Evolutionary conservation across 2,329 filamentous ascomycete species (phyloP), one percentile per base, ranked within the genome.

Genomic region (Ophiostoma tasmaniense): DNA sequence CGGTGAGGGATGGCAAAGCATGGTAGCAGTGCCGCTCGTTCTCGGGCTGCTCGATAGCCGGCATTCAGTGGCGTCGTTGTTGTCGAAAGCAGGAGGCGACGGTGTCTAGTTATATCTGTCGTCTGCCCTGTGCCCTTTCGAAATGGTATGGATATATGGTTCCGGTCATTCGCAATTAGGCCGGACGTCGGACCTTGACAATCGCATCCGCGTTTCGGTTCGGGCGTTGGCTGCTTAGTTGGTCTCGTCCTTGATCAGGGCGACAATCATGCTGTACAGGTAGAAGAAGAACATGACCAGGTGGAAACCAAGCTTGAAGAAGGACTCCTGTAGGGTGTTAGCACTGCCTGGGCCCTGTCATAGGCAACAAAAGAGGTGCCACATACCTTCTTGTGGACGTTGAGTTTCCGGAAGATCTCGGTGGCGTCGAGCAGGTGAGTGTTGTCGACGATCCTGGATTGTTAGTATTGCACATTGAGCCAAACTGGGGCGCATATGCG

Each of bases 251-350:
- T 90, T 89, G 84, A 99, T 99, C 72, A 99, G 86, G 74, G 95
- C 94, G 73, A 97, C 94, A 75, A 95, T 95, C 91, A 95, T 96
- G 89, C 91, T 96, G 87, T 97, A 97, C 69, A 99, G 90, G 83
- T 99, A 99, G 87, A 98, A 99, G 89, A 99, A 99, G 87, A 99
- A 99, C 93, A 99, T 97, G 82, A 99, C 80, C 71, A 99, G 85
- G 81, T 99, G 95, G 86, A 99, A 99, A 69, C 94, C 95, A 61
- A 99, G 91, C 84, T 99, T 99, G 83, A 95, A 89, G 80, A 99
- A 99, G 0, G 95, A 98, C 87, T 99, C 95, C 93, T 97, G 73
- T 22, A 61, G 59, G 73, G 71, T 7, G 37, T 71, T 25, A 71
- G 71, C 11, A 22, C 20, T n/a, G 20, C 1, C 17, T 37, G 3